A percentile compares a stretch with the other conserved stretches of the same genome.
These are phyloP conservation scores for Tricholoma furcatifolium DNA, from an alignment of 768 basidiomycete genomes.

Conservation along the genomic window DNA sequence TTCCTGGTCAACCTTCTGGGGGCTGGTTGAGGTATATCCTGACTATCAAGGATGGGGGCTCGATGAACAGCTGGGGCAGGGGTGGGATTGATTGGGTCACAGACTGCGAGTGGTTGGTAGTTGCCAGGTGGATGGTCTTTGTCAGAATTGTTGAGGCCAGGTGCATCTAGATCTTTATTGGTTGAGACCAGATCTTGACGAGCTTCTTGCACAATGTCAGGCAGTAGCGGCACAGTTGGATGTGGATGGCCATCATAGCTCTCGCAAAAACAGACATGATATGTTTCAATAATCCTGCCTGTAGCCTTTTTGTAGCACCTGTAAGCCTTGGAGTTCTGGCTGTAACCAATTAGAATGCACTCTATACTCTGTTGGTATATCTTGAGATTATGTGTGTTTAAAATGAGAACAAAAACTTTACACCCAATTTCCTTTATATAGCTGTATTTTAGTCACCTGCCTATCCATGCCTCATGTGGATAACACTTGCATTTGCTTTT, in stretches of 20 bases:
- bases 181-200: not conserved
- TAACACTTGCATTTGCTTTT: too few relatives aligned
- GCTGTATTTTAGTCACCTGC: constrained; percentile 27
- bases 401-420: constrained; percentile 30
- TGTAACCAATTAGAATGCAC: constrained; percentile 40
- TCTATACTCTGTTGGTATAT: constrained; percentile 22
- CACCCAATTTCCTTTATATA: constrained; percentile 34
- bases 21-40: not conserved
- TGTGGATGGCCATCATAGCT: constrained; percentile 13
- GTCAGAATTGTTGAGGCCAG: too few relatives aligned
- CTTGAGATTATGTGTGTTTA: constrained; percentile 29
- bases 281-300: constrained; percentile 17
- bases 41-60: too few relatives aligned
- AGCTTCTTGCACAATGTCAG: not conserved
- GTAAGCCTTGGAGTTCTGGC: constrained; percentile 30
- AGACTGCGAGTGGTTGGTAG: too few relatives aligned
- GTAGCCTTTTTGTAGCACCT: constrained; percentile 25
- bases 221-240: not conserved
- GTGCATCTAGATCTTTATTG: not conserved
- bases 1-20: not conserved
- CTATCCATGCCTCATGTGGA: too few relatives aligned
- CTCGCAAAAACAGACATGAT: constrained; percentile 27
- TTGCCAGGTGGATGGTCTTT: too few relatives aligned
- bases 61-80: too few relatives aligned
- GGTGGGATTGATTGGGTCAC: too few relatives aligned